These are phyloP conservation scores for Lotus japonicus DNA, from an alignment of 306 rosid species.

Conservation along the genomic window DNA sequence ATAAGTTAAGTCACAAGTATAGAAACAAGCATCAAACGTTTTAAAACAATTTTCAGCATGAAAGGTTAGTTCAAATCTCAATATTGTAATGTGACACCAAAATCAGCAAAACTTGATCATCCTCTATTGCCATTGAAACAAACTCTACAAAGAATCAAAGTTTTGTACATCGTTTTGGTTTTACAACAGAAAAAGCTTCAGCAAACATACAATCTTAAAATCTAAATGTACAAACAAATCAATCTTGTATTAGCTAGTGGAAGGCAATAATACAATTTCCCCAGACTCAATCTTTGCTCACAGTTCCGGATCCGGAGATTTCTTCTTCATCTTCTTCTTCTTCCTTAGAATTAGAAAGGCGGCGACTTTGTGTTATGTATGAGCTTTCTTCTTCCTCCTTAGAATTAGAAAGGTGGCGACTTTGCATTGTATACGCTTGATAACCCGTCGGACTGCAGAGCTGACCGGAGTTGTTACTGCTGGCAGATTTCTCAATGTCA, in stretches of 20 bases:
- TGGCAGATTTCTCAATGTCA: constrained; percentile 64
- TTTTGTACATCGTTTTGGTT: constrained; percentile 29
- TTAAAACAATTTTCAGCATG: not conserved
- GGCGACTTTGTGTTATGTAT: too few species aligned
- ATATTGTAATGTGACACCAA: not conserved
- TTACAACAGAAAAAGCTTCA: constrained; percentile 30
- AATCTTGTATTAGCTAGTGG: constrained; percentile 12
- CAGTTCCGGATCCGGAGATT: constrained; percentile 18
- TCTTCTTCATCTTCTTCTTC: constrained; percentile 12
- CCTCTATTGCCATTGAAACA: constrained; percentile 1
- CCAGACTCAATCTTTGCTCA: constrained; percentile 20
- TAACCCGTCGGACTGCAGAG: constrained; percentile 54
- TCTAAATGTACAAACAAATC: constrained; percentile 31
- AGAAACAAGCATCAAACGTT: too few species aligned
- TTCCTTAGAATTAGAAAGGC: constrained; percentile 23
- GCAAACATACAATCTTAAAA: constrained; percentile 23
- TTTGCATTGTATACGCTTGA: constrained; percentile 42
- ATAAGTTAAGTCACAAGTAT: too few species aligned
- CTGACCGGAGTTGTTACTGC: constrained; percentile 47
- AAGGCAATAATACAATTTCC: constrained; percentile 20
- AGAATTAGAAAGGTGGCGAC: constrained; percentile 14
- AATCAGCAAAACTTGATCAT: constrained; percentile 2
- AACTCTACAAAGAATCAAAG: constrained; percentile 25
- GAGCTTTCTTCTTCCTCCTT: too few species aligned
- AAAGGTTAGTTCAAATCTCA: not conserved